These are phyloP conservation scores for Backusella luteola DNA, from an alignment of 192 early-diverging fungal species.

Conservation along the genomic window DNA sequence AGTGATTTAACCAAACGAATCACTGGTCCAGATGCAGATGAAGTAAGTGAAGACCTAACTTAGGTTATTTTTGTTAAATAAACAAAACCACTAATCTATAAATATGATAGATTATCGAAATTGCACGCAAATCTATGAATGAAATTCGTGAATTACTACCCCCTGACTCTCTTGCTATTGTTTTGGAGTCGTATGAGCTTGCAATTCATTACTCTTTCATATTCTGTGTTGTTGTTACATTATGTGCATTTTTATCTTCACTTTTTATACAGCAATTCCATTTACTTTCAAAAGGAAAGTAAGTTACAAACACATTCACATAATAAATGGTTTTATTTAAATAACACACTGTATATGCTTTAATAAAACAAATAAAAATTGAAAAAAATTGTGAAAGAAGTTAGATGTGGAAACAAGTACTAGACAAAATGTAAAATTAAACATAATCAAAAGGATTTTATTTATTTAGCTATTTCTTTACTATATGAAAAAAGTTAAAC, in stretches of 20 bases:
- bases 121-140: constrained; percentile 27
- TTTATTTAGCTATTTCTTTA: background rate
- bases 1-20: constrained; percentile 22
- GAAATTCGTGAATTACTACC: constrained; percentile 11
- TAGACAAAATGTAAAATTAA: too few species aligned
- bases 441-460: background rate
- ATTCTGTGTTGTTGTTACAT: background rate
- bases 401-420: too few species aligned
- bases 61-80: background rate
- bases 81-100: background rate
- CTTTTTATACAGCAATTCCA: constrained; percentile 21
- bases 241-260: background rate
- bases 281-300: constrained; percentile 1
- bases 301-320: background rate
- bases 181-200: constrained; percentile 13
- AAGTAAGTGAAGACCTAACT: constrained; percentile 2
- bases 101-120: constrained; percentile 18
- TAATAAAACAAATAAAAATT: too few species aligned
- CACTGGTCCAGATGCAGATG: constrained; percentile 28
- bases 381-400: too few species aligned
- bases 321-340: background rate
- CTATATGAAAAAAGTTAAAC: background rate
- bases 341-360: too few species aligned
- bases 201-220: constrained; percentile 16
- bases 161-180: background rate